Evolutionary conservation across 1,284 basidiomycete species (phyloP), one percentile per base, ranked within the genome.

Genomic region (Rhodotorula sp.): DNA sequence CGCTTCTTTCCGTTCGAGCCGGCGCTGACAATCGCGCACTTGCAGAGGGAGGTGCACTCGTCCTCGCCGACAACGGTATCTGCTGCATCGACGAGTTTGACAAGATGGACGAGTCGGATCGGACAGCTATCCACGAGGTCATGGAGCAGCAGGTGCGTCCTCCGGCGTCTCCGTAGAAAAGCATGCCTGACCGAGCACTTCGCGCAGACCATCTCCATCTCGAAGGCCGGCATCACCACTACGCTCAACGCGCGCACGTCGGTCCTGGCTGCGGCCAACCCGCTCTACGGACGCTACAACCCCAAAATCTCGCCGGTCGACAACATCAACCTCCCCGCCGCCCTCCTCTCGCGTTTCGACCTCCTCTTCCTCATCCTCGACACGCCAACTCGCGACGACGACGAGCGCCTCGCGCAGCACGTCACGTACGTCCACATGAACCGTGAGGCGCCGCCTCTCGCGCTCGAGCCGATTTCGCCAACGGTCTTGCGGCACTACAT

Each of bases 41-140:
- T 59, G 51, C 80, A 95, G 96, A 99, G 89, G 96, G 96, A 19
- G 96, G 96, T 59, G 96, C 96, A 13, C 86, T 99, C 52, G 96
- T 99, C 2, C 86, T 99, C 34, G 96, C 96, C 7, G 96, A 99
- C 81, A 99, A 99, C 77, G 96, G 96, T 46, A 99, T 99, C 78
- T 97, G 94, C 82, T 99, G 95, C 81, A 99, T 99, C 76, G 96
- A 99, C 79, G 96, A 99, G 80, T 99, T 99, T 80, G 96, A 99
- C 84, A 99, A 99, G 82, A 99, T 99, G 96, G 96, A 99, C 76
- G 96, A 99, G 81, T 82, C 91, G 3, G 96, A 99, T 81, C 86
- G 96, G 71, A 99, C 96, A 0, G 93, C 96, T 20, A 99, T 99
- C 73, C 96, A 99, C 83, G 96, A 99, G 85, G 96, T 99, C 66